Evolutionary conservation across 2,329 filamentous ascomycete genomes (phyloP).

Genomic region (Trichoderma hamatum): DNA sequence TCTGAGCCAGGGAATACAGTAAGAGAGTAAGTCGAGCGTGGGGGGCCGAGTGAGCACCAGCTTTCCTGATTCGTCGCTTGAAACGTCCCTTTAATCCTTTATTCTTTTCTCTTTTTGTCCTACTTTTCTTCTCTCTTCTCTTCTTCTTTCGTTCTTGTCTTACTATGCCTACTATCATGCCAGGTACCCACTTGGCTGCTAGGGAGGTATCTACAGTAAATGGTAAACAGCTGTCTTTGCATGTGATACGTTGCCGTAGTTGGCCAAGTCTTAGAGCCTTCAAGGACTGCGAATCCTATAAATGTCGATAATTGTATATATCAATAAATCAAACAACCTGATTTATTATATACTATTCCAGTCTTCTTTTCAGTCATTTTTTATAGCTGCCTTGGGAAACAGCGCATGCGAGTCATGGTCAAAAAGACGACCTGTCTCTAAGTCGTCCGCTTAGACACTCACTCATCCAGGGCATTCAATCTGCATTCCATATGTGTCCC

Average conservation of each 20-base stretch:
- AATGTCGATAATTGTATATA: not conserved
- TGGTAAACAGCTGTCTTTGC: not conserved
- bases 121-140: not conserved
- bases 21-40: not conserved
- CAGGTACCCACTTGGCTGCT: too few relatives aligned
- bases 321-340: not conserved
- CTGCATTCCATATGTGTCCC: conserved; percentile 2
- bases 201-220: not conserved
- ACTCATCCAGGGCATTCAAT: not conserved
- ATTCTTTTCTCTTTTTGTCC: not conserved
- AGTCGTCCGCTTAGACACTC: conserved; percentile 2
- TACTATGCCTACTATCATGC: not conserved
- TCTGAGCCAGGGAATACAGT: not conserved
- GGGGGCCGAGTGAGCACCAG: not conserved
- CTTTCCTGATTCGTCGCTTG: not conserved
- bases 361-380: not conserved
- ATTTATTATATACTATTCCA: not conserved
- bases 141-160: not conserved
- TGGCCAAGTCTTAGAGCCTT: not conserved
- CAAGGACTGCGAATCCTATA: not conserved
- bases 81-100: not conserved
- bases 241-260: not conserved
- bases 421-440: not conserved
- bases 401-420: not conserved
- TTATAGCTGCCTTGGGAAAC: not conserved